These are phyloP conservation scores for Tillandsia fasciculata DNA, from an alignment of 176 grass and related monocot genomes.

Conservation along the genomic window DNA sequence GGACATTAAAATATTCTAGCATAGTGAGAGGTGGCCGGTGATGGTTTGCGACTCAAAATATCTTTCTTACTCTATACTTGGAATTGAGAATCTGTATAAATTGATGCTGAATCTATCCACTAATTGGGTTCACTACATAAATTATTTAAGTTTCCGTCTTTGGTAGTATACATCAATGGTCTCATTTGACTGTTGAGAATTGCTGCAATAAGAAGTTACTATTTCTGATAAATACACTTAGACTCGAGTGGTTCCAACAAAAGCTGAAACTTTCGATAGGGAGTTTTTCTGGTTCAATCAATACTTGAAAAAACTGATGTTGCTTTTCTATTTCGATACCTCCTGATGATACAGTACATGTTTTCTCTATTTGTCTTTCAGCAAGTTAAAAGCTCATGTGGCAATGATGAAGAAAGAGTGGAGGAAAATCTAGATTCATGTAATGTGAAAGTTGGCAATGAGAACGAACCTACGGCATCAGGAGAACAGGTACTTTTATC, in stretches of 20 bases:
- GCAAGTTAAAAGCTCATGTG: conserved; percentile 21
- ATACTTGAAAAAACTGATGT: no score
- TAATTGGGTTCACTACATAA: no score
- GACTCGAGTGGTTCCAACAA: no score
- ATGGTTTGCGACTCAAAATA: not conserved
- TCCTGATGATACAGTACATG: not conserved
- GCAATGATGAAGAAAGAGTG: conserved; percentile 10
- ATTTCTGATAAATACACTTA: no score
- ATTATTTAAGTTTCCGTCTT: no score
- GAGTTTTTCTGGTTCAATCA: no score
- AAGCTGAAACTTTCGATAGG: no score
- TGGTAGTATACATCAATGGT: no score
- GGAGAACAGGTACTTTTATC: conserved; percentile 14
- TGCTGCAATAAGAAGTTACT: no score
- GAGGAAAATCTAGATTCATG: conserved; percentile 1
- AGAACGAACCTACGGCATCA: conserved; percentile 20
- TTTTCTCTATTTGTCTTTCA: conserved; percentile 12
- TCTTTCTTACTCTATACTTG: not conserved
- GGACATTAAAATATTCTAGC: not conserved
- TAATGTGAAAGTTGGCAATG: not conserved
- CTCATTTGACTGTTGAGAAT: no score
- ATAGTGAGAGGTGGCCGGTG: not conserved
- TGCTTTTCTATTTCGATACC: conserved; percentile 5
- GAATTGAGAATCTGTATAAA: not conserved
- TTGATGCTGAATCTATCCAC: no score